A percentile compares a stretch with the other conserved stretches of the same genome.
These are phyloP conservation scores for Ambispora gerdemannii DNA, from an alignment of 192 early-diverging fungal genomes.

Conservation along the genomic window DNA sequence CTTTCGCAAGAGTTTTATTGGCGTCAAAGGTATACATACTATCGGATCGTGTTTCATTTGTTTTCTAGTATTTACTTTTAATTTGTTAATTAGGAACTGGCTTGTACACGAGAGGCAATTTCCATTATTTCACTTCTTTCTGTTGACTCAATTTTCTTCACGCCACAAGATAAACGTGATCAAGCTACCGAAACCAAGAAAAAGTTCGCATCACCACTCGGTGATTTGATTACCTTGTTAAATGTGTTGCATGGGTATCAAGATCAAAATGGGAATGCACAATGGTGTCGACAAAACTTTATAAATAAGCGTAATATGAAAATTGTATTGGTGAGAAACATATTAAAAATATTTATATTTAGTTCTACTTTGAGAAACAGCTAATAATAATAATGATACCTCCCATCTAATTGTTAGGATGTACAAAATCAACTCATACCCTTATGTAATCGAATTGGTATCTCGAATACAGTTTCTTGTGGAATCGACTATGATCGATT, in stretches of 20 bases:
- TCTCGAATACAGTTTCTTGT: slow-evolving; percentile 61
- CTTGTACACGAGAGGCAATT: slow-evolving; percentile 87
- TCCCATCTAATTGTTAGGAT: slow-evolving; percentile 48
- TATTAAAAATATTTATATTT: not conserved
- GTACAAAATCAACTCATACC: slow-evolving; percentile 82
- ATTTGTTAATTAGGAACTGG: slow-evolving; percentile 38
- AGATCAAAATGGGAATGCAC: slow-evolving; percentile 70
- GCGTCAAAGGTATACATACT: slow-evolving; percentile 59
- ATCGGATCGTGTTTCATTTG: not conserved
- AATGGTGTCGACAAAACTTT: slow-evolving; percentile 93
- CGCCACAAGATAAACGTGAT: slow-evolving; percentile 85
- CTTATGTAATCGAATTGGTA: slow-evolving; percentile 68
- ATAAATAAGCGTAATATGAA: slow-evolving; percentile 83
- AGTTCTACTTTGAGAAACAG: not conserved
- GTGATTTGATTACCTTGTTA: slow-evolving; percentile 90
- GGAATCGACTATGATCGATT: slow-evolving; percentile 73
- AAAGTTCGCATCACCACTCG: slow-evolving; percentile 80
- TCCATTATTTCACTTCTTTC: slow-evolving; percentile 88
- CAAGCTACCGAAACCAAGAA: slow-evolving; percentile 74
- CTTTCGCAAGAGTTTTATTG: slow-evolving; percentile 84
- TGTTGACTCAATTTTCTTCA: slow-evolving; percentile 86
- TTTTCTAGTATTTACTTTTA: not conserved
- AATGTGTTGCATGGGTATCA: slow-evolving; percentile 79
- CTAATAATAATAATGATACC: not conserved
- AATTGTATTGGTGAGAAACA: slow-evolving; percentile 65